These are phyloP conservation scores for Chrysanthemum seticuspe DNA, from an alignment of 129 eudicot species.

Conservation along the genomic window DNA sequence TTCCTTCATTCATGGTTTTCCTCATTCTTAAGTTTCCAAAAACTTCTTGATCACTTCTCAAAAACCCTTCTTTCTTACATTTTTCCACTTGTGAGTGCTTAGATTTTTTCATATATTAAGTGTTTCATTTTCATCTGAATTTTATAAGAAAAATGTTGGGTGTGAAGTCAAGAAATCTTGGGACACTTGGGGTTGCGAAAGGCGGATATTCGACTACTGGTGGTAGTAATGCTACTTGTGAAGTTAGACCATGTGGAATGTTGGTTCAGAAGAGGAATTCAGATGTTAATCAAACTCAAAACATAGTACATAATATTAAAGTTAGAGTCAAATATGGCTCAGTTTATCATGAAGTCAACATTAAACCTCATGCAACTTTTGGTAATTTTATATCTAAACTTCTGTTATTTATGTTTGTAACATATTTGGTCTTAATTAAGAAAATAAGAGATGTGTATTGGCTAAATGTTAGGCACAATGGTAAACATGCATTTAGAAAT, in stretches of 20 bases:
- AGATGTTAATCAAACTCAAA: conserved; percentile 50
- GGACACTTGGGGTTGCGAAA: conserved; percentile 33
- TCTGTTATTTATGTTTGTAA: not conserved
- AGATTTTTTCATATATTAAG: conserved; percentile 23
- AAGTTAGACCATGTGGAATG: conserved; percentile 89
- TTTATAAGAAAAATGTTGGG: conserved; percentile 35
- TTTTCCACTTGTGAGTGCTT: conserved; percentile 26
- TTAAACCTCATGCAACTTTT: conserved; percentile 78
- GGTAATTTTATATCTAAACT: conserved; percentile 42
- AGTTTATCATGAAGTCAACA: conserved; percentile 57
- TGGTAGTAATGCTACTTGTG: conserved; percentile 51
- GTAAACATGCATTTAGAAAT: too few species aligned
- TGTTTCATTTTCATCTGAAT: conserved; percentile 23
- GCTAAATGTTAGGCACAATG: too few species aligned
- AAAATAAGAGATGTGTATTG: too few species aligned
- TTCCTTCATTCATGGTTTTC: conserved; percentile 65
- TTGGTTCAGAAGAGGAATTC: conserved; percentile 87
- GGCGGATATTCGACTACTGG: conserved; percentile 26
- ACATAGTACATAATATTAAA: conserved; percentile 49
- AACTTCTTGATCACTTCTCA: conserved; percentile 36
- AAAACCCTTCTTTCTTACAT: conserved; percentile 29
- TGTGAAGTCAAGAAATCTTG: conserved; percentile 48
- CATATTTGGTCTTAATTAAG: not conserved
- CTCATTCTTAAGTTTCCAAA: conserved; percentile 63
- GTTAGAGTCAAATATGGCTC: conserved; percentile 80